phyloP scores from a whole-genome alignment of 805 yeast genomes.

The Kockiozyma suomiensis region DNA sequence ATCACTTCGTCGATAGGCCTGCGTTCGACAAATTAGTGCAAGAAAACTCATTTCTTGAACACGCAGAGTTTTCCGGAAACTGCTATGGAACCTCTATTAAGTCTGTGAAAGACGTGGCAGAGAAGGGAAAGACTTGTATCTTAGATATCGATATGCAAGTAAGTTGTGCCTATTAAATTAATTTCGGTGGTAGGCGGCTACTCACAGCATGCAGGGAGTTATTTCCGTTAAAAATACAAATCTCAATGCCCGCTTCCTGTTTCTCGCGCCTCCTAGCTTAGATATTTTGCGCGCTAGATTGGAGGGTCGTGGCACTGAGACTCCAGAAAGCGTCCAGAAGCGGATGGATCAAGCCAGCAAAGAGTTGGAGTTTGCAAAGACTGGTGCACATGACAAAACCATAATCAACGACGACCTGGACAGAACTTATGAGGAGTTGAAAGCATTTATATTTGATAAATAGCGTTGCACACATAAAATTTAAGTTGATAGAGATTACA shows the following conservation, averaged over 20 bases:
- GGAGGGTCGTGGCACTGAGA: conserved; percentile 92
- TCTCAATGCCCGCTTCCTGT: conserved; percentile 81
- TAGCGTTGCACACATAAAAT: too few relatives aligned
- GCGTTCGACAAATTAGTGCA: conserved; percentile 76
- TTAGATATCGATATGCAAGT: conserved; percentile 95
- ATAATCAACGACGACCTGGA: conserved; percentile 92
- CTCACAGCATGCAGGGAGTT: conserved; percentile 64
- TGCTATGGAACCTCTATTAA: conserved; percentile 92
- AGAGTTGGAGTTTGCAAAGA: conserved; percentile 84
- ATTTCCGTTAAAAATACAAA: conserved; percentile 81
- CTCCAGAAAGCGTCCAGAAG: conserved; percentile 77
- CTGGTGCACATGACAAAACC: conserved; percentile 86
- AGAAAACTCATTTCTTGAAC: conserved; percentile 81
- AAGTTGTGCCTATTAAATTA: not conserved
- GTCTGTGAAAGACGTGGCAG: conserved; percentile 73
- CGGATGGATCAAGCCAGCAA: conserved; percentile 84
- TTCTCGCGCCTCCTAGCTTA: conserved; percentile 89
- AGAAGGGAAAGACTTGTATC: conserved; percentile 68
- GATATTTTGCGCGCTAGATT: conserved; percentile 76
- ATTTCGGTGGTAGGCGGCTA: not conserved
- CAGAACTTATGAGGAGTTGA: conserved; percentile 79
- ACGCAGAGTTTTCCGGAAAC: conserved; percentile 98
- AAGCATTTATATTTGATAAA: conserved; percentile 64
- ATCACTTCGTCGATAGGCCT: conserved; percentile 81
- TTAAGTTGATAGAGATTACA: too few relatives aligned